These are phyloP conservation scores for Xylaria venustula DNA, from an alignment of 495 filamentous ascomycete genomes.

Conservation along the genomic window DNA sequence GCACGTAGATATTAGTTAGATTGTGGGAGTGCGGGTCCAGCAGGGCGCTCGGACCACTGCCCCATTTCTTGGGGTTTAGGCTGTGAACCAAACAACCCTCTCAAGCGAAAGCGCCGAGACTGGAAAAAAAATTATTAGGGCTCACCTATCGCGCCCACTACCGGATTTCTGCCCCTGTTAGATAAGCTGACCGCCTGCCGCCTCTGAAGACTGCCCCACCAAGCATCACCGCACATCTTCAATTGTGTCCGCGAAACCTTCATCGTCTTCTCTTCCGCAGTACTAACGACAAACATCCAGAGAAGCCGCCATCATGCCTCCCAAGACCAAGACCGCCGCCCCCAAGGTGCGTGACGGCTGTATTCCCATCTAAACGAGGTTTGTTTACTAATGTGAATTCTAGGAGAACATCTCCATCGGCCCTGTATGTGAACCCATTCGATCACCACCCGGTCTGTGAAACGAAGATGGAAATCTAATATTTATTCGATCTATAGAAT, in stretches of 20 bases:
- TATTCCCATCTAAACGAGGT: neutral
- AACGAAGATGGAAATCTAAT: conserved; percentile 1
- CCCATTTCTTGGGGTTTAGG: neutral
- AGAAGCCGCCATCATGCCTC: conserved; percentile 62
- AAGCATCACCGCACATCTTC: conserved; percentile 15
- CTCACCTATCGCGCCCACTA: conserved; percentile 13
- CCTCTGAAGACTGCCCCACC: conserved; percentile 4
- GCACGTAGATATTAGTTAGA: conserved; percentile 13
- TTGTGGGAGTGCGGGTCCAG: conserved; percentile 13
- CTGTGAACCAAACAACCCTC: conserved; percentile 20
- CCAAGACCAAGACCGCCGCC: conserved; percentile 73
- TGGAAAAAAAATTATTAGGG: conserved; percentile 26
- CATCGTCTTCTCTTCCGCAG: conserved; percentile 8
- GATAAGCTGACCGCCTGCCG: conserved; percentile 13
- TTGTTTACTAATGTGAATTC: conserved; percentile 16
- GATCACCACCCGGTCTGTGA: too few species aligned
- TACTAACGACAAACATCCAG: conserved; percentile 17
- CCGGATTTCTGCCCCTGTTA: conserved; percentile 4
- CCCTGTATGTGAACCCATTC: conserved; percentile 47
- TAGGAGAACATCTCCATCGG: conserved; percentile 99
- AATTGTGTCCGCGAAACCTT: conserved; percentile 10
- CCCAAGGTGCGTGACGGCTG: conserved; percentile 33
- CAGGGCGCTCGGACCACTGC: neutral
- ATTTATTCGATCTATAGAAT: conserved; percentile 7
- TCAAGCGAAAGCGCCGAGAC: conserved; percentile 18